Evolutionary conservation across 768 basidiomycete species (phyloP), one percentile per base, ranked within the genome.

Genomic region (Collybiopsis confluens): DNA sequence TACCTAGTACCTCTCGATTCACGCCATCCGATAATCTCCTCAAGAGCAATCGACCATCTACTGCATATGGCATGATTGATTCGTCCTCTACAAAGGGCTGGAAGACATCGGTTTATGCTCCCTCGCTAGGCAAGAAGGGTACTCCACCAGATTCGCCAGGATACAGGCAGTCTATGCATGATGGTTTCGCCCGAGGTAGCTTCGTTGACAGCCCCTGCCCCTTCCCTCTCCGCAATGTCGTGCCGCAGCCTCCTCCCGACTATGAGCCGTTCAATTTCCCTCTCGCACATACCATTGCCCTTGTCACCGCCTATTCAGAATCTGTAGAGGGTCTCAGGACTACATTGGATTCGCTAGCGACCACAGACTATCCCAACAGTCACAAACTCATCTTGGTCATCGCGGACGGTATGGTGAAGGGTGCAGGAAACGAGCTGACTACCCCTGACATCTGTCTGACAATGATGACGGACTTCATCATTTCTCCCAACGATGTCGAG

Each of bases 301-400:
- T 98, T 43, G 97, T 99, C 57, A 99, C 97, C 1, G 97, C 97
- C 1, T 99, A 99, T 68, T 97, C 96, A 0, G 97, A 99, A 69
- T 95, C 92, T 3, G 79, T 95, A 20, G 95, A 97, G 68, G 97
- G 97, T 73, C 76, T 99, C 1, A 83, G 96, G 36, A 99, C 97
- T 16, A 99, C 97, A 0, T 77, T 99, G n/a, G 97, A 99, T 69
- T 98, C 97, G 1, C 80, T 99, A 38, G 93, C 95, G 6, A 98
- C 97, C 3, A 98, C 96, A 27, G 96, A 98, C 69, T 99, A 98
- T 65, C 96, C 97, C 30, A 98, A 98, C 71, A 90, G 88, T 60
- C 97, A 99, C 76, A 98, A 98, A 64, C 66, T 97, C 52, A 89
- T 99, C 58, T 73, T 99, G 56, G 88, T 99, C 64, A 95, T 98